Conservation (phyloP, 1,284 basidiomycete genomes). For the Leccinum huronense region DNA sequence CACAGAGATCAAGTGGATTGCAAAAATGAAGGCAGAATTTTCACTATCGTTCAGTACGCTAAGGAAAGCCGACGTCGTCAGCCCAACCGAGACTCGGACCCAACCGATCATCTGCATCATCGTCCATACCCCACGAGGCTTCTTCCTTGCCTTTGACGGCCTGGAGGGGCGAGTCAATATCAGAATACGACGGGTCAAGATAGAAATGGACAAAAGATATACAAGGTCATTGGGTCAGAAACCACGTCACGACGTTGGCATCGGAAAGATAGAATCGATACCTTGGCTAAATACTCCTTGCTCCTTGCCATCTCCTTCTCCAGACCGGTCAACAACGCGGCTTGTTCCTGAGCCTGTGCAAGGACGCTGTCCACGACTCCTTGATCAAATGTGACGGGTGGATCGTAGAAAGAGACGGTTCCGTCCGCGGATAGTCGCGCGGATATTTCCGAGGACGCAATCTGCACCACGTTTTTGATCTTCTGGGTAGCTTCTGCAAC, state of each 20-base stretch:
- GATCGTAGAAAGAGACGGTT: constrained; percentile 71
- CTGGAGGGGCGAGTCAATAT: constrained; percentile 16
- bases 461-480: constrained; percentile 42
- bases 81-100: constrained; percentile 23
- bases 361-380: constrained; percentile 66
- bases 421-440: constrained; percentile 63
- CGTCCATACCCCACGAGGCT: constrained; percentile 31
- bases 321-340: constrained; percentile 46
- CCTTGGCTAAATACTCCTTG: constrained; percentile 68
- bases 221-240: not conserved
- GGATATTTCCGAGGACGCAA: constrained; percentile 64
- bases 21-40: not conserved
- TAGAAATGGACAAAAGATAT: not conserved
- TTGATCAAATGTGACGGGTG: constrained; percentile 58
- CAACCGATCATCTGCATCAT: constrained; percentile 31
- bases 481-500: not conserved
- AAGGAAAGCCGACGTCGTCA: constrained; percentile 30
- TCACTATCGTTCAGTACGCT: not conserved
- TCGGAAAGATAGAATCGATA: constrained; percentile 22
- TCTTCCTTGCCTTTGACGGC: constrained; percentile 37
- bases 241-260: not conserved
- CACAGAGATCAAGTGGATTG: not conserved
- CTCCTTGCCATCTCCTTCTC: constrained; percentile 60
- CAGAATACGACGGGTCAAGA: not conserved
- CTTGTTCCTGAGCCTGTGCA: constrained; percentile 56